Conservation (phyloP, 139 green algal species). For the Micromonas commoda region DNA sequence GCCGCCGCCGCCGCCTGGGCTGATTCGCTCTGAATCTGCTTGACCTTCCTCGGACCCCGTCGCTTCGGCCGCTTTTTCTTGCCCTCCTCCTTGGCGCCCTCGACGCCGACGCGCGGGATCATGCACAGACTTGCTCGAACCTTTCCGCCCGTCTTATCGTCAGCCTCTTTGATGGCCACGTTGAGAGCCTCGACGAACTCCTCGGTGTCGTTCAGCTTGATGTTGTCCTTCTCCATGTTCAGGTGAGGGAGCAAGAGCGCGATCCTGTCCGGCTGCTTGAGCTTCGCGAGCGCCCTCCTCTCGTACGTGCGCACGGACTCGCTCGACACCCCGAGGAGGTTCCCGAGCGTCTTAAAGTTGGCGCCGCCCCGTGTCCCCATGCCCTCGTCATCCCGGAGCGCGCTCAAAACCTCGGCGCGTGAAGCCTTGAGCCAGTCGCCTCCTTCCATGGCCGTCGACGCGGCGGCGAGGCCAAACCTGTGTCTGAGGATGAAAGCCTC, state of each 20-base stretch:
- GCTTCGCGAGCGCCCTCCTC: background rate
- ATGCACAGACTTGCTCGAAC: too few species aligned
- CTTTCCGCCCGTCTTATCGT: background rate
- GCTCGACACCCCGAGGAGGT: background rate
- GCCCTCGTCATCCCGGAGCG: background rate
- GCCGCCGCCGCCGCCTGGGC: too few species aligned
- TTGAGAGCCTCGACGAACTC: background rate
- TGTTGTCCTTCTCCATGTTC: background rate
- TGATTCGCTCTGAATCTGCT: too few species aligned
- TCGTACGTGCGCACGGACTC: background rate
- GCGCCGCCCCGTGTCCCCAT: background rate
- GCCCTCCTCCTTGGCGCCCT: too few species aligned
- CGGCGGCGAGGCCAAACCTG: constrained; percentile 2
- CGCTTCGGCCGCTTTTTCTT: too few species aligned
- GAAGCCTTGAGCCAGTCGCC: background rate
- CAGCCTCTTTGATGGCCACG: background rate
- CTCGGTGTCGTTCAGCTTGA: background rate
- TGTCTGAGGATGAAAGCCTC: constrained; percentile 12
- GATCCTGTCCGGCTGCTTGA: background rate
- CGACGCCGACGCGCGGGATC: too few species aligned
- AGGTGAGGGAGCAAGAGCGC: background rate
- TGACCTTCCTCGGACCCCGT: too few species aligned
- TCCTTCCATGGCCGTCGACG: background rate
- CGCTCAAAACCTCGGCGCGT: background rate
- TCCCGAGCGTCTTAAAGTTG: background rate